Evolutionary conservation across 2,329 filamentous ascomycete genomes (phyloP), one percentile per base, ranked within the genome.

Genomic region (Arachnomyces sp.): DNA sequence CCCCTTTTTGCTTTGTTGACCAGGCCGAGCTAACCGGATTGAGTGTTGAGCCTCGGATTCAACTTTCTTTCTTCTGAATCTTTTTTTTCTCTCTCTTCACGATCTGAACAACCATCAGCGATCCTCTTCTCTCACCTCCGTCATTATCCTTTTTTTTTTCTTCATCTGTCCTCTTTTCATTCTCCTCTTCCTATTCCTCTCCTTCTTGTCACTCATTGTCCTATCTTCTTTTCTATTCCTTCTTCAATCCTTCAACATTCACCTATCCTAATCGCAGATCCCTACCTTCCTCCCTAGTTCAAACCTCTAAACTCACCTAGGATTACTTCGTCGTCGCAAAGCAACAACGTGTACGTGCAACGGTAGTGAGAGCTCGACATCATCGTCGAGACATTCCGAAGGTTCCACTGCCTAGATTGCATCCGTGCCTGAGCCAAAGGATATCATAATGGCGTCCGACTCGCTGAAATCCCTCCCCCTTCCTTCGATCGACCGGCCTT

Each of bases 401-500:
- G 5, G 21, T 9, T 25, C 21, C 21, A 25, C 21, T 25, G 9
- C 21, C 21, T 25, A 25, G 9, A 5, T 5, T 25, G 9, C 21
- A 25, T 9, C 21, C 21, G 21, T 9, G 9, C 9, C 21, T 9
- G 21, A 9, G 9, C 21, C 9, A 9, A 9, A 25, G 21, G 5
- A 9, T 9, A 5, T 25, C 28, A 42, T 12, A 7, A 45, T 47
- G 44, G 38, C 45, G 17, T 37, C 43, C 42, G 43, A 45, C 15
- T 16, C 39, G 28, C 46, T 46, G 15, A 37, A 40, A 31, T 43
- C 38, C 36, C 17, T 50, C 39, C 40, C 44, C 30, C 34, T 34
- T 9, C 33, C 33, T 8, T 32, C 31, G n/a, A 14, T 94, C 65
- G 86, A 93, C 61, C 77, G 83, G 45, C 87, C 87, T 37, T 94